These are phyloP conservation scores for Daldinia grandis DNA, from an alignment of 495 filamentous ascomycete species.

Conservation along the genomic window DNA sequence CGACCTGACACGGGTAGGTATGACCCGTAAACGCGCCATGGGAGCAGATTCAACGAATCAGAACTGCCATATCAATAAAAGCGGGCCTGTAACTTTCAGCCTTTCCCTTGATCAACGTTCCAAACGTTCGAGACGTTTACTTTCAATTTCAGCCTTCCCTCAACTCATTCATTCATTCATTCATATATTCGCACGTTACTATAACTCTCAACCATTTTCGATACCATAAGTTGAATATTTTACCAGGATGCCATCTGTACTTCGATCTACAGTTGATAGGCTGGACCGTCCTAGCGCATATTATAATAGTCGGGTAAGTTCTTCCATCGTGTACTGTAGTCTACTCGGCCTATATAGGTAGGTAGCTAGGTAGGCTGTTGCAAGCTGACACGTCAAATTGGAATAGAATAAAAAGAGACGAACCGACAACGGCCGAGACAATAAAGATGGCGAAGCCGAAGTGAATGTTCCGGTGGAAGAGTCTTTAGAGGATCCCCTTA, in stretches of 20 bases:
- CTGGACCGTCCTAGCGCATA: slow-evolving; percentile 92
- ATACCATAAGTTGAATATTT: not conserved
- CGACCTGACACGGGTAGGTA: slow-evolving; percentile 25
- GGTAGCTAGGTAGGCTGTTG: no score
- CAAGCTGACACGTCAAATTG: slow-evolving; percentile 24
- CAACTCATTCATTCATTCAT: not conserved
- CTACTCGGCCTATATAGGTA: not conserved
- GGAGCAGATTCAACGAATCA: slow-evolving; percentile 18
- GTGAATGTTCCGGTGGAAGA: slow-evolving; percentile 61
- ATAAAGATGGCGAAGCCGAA: slow-evolving; percentile 61
- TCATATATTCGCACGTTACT: not conserved
- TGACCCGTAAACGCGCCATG: slow-evolving; percentile 16
- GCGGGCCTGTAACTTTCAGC: slow-evolving; percentile 27
- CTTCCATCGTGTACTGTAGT: slow-evolving; percentile 17
- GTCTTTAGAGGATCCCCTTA: slow-evolving; percentile 73
- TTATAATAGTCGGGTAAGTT: slow-evolving; percentile 75
- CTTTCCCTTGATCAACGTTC: slow-evolving; percentile 28
- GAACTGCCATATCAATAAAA: not conserved
- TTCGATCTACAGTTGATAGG: slow-evolving; percentile 77
- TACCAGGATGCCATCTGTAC: slow-evolving; percentile 20
- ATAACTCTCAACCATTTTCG: not conserved
- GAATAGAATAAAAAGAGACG: slow-evolving; percentile 68
- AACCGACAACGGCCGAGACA: slow-evolving; percentile 67
- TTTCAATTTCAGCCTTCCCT: slow-evolving; percentile 12
- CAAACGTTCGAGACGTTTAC: not conserved